Conservation (phyloP, 2,329 filamentous ascomycete species). For the Beauveria asiatica region DNA sequence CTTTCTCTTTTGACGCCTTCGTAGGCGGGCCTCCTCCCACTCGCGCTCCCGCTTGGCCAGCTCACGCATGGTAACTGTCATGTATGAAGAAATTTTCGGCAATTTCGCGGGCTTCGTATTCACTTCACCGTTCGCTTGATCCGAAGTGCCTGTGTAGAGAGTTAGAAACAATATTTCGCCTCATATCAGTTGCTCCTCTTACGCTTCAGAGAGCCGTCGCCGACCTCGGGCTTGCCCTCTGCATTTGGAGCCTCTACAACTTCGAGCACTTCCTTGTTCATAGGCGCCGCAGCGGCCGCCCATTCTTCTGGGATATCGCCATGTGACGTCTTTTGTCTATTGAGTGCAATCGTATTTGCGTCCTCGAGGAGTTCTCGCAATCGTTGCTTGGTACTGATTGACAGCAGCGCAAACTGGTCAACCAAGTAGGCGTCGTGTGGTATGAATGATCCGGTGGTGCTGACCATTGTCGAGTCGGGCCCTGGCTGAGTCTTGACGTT, state of each 20-base stretch:
- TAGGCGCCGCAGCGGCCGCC: conserved; percentile 56
- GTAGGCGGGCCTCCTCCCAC: conserved; percentile 62
- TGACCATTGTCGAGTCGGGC: conserved; percentile 54
- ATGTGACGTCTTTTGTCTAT: conserved; percentile 69
- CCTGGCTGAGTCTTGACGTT: conserved; percentile 47
- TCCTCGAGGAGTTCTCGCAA: conserved; percentile 71
- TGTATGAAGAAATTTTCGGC: conserved; percentile 41
- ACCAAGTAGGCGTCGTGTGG: conserved; percentile 68
- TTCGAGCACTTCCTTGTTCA: conserved; percentile 33
- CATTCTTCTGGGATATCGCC: conserved; percentile 72
- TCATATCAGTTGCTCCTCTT: conserved; percentile 26
- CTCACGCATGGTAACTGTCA: conserved; percentile 48
- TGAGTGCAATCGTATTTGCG: conserved; percentile 59
- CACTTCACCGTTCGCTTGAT: conserved; percentile 25
- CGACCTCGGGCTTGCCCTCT: conserved; percentile 22
- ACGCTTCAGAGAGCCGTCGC: conserved; percentile 54
- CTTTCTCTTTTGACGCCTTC: conserved; percentile 56
- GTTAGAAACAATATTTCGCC: background rate
- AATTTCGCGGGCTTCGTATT: conserved; percentile 38
- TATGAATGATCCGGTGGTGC: conserved; percentile 60
- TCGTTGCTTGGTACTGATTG: conserved; percentile 73
- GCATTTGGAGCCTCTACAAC: conserved; percentile 18
- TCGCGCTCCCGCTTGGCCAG: conserved; percentile 59
- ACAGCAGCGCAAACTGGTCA: conserved; percentile 75
- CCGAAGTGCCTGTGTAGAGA: conserved; percentile 30